Evolutionary conservation across 768 basidiomycete species (phyloP).

Genomic region (Myochromella boudieri): DNA sequence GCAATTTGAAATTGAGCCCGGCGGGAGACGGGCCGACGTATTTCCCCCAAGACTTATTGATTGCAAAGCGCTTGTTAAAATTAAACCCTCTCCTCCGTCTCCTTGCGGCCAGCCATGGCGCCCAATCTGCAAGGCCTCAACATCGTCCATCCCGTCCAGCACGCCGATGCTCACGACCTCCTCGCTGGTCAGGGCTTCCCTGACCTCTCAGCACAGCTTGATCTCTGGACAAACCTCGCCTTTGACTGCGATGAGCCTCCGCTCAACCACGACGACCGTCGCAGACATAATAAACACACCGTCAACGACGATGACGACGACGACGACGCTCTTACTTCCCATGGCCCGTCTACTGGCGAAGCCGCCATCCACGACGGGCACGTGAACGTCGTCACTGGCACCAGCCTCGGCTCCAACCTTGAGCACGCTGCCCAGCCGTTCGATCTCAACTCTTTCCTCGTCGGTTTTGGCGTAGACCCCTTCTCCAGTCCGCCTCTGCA

Average conservation of each 20-base stretch:
- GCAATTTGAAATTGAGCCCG: background rate
- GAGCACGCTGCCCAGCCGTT: slow-evolving; percentile 22
- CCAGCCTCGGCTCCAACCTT: slow-evolving; percentile 34
- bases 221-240: slow-evolving; percentile 80
- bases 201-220: slow-evolving; percentile 75
- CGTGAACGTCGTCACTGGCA: slow-evolving; percentile 56
- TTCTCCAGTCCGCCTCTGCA: slow-evolving; percentile 31
- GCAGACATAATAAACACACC: slow-evolving; percentile 34
- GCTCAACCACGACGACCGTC: slow-evolving; percentile 34
- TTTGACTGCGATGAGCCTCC: slow-evolving; percentile 77
- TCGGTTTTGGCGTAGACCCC: slow-evolving; percentile 44
- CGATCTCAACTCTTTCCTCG: slow-evolving; percentile 38
- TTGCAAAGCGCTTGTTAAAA: background rate
- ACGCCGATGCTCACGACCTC: slow-evolving; percentile 52
- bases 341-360: slow-evolving; percentile 28
- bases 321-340: slow-evolving; percentile 30
- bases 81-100: slow-evolving; percentile 8
- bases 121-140: slow-evolving; percentile 80
- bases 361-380: slow-evolving; percentile 54
- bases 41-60: background rate
- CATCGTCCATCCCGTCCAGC: slow-evolving; percentile 60
- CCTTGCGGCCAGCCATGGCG: slow-evolving; percentile 58
- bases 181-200: slow-evolving; percentile 64
- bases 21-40: background rate
- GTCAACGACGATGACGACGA: slow-evolving; percentile 49